Evolutionary conservation across 108 stramenopile species (phyloP).

Genomic region (Tribonema minus): DNA sequence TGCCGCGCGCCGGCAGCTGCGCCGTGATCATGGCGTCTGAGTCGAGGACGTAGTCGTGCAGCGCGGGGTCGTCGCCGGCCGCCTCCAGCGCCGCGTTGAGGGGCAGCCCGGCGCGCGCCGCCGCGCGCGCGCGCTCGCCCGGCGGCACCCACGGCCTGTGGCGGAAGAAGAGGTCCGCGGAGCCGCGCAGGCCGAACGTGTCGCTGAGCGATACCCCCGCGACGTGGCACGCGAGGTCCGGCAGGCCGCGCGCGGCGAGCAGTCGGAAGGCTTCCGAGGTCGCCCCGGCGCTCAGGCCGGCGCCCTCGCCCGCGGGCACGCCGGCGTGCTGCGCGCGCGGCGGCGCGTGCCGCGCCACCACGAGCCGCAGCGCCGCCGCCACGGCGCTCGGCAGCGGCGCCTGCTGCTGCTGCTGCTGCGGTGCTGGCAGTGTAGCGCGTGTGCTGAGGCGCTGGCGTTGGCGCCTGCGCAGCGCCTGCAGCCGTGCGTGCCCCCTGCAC

Average conservation of each 20-base stretch:
- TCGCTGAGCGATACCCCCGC: not conserved
- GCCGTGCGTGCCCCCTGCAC: not conserved
- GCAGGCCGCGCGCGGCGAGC: constrained; percentile 1
- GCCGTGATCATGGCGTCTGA: constrained; percentile 27
- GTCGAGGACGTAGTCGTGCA: constrained; percentile 2
- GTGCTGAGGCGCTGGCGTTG: no score
- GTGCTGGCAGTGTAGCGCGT: not conserved
- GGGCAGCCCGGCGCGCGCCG: not conserved
- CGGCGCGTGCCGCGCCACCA: constrained; percentile 23
- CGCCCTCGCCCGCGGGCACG: constrained; percentile 18
- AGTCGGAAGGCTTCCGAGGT: constrained; percentile 6
- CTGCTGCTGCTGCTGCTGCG: not conserved
- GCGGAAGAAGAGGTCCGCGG: constrained; percentile 20
- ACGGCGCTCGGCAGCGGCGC: not conserved
- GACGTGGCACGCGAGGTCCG: constrained; percentile 16
- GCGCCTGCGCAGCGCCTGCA: not conserved
- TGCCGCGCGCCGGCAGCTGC: constrained; percentile 2
- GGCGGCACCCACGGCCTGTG: constrained; percentile 12
- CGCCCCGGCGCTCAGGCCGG: constrained; percentile 31
- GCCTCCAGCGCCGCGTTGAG: constrained; percentile 16
- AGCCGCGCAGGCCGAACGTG: not conserved
- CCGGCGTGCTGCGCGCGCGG: constrained; percentile 11
- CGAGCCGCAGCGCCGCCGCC: not conserved
- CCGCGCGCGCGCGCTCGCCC: constrained; percentile 3
- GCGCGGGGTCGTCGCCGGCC: constrained; percentile 22